Evolutionary conservation across 495 filamentous ascomycete species (phyloP), one percentile per base, ranked within the genome.

Genomic region (Penicillium psychrofluorescens): DNA sequence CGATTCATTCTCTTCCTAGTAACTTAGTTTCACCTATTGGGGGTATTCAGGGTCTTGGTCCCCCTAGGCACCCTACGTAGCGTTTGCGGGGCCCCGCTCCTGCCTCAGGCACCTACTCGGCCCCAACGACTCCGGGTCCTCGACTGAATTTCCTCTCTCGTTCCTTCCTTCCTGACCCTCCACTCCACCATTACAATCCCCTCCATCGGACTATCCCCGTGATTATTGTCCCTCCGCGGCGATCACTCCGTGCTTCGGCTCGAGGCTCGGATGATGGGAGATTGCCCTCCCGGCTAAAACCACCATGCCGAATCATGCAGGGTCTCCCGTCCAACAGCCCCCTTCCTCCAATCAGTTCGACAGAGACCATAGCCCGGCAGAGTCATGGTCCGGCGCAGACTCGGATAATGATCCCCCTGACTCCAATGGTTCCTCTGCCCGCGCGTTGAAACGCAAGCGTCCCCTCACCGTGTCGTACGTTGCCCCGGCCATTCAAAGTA

Each of bases 401-500:
- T 67, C 66, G 2, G 67, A 69, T 38, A 64, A 61, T 35, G 66
- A 67, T 16, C 48, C 47, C 10, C 39, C 43, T 36, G 51, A 46
- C 30, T 44, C 49, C 35, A 67, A 66, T 61, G 65, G 59, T 34
- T 55, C 58, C 16, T 45, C 48, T 32, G 50, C 51, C 40, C 61
- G 61, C 14, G 56, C 54, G 10, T 42, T 68, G 52, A 72, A 72
- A 49, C 64, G 68, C 40, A 69, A 70, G 35, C 66, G 68, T 13
- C 68, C 68, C 29, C 64, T 72, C 43, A 70, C 59, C 27, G 68
- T 72, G 30, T 72, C 68, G 68, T 72, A 54, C 34, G 68, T 68
- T 34, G 9, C 40, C 30, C 41, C 5, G 38, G 43, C 31, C 29
- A 29, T 29, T 28, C 11, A 33, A 16, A 14, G 30, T 38, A 14